Percentiles rank a stretch among this genome's conserved stretches.
Evolutionary conservation across 345 rosid genomes (phyloP).

Genomic region (Laguncularia racemosa): DNA sequence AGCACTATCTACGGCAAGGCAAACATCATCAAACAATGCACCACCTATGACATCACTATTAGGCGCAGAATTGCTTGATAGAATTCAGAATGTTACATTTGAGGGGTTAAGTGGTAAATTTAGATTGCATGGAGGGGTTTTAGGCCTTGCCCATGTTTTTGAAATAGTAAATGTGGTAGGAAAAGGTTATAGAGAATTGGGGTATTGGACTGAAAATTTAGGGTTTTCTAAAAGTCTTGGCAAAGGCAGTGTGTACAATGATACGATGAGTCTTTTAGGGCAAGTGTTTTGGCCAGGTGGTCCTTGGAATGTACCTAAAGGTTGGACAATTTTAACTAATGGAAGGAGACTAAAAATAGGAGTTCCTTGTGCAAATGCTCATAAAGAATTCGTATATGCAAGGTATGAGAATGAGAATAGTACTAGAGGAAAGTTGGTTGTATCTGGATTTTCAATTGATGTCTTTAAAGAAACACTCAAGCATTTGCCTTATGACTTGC

Average conservation of each 20-base stretch:
- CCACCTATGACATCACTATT: neutral
- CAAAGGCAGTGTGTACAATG: neutral
- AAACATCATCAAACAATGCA: neutral
- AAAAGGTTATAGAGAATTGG: constrained; percentile 9
- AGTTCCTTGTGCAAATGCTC: constrained; percentile 6
- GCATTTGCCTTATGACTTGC: constrained; percentile 11
- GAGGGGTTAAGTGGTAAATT: constrained; percentile 18
- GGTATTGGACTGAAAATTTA: constrained; percentile 16
- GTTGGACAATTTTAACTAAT: constrained; percentile 9
- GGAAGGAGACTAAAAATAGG: constrained; percentile 13
- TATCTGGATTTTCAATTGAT: constrained; percentile 10
- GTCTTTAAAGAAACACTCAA: constrained; percentile 10
- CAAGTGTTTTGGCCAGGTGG: constrained; percentile 22
- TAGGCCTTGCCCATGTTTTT: constrained; percentile 1
- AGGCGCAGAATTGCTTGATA: neutral
- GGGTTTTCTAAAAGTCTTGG: constrained; percentile 13
- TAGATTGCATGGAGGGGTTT: neutral
- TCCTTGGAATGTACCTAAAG: constrained; percentile 13
- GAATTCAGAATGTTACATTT: constrained; percentile 5
- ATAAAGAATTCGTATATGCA: constrained; percentile 14
- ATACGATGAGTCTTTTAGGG: constrained; percentile 13
- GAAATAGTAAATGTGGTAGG: constrained; percentile 17
- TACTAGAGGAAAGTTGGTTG: constrained; percentile 2
- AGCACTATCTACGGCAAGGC: constrained; percentile 3
- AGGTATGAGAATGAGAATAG: neutral